These are phyloP conservation scores for Bassia scoparia DNA, from an alignment of 148 eudicot genomes.

Conservation along the genomic window DNA sequence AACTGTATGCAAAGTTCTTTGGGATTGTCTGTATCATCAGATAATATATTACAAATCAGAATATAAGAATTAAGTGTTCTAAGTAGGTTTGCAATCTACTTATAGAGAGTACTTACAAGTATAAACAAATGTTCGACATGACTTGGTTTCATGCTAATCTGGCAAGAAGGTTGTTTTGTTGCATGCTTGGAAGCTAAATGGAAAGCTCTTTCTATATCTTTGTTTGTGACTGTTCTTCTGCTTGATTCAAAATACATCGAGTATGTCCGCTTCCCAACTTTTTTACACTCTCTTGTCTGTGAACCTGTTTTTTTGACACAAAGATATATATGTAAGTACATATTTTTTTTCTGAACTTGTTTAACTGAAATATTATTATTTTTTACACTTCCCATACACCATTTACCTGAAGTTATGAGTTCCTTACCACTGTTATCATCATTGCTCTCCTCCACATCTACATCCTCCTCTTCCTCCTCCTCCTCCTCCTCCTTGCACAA, in stretches of 20 bases:
- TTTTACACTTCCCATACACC: not conserved
- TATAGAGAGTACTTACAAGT: constrained; percentile 6
- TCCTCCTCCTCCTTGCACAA: not conserved
- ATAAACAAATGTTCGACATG: constrained; percentile 10
- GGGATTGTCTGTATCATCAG: constrained; percentile 12
- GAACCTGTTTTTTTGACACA: not conserved
- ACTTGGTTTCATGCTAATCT: constrained; percentile 15
- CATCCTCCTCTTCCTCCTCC: not conserved
- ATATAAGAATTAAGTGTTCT: not conserved
- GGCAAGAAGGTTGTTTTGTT: not conserved
- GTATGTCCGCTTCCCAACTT: not conserved
- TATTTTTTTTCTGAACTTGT: not conserved
- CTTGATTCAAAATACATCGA: not conserved
- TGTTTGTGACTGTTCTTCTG: constrained; percentile 10
- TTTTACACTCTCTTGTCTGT: not conserved
- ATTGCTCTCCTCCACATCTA: not conserved
- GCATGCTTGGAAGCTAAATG: not conserved
- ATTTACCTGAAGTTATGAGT: not conserved
- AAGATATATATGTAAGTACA: too few relatives aligned
- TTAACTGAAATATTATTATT: not conserved
- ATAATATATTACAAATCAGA: not conserved
- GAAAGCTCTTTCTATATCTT: not conserved
- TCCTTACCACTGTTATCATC: not conserved
- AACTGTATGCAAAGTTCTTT: constrained; percentile 10
- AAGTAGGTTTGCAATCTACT: not conserved